phyloP scores from a whole-genome alignment of 2,329 filamentous ascomycete genomes.

The Zalaria obscura region DNA sequence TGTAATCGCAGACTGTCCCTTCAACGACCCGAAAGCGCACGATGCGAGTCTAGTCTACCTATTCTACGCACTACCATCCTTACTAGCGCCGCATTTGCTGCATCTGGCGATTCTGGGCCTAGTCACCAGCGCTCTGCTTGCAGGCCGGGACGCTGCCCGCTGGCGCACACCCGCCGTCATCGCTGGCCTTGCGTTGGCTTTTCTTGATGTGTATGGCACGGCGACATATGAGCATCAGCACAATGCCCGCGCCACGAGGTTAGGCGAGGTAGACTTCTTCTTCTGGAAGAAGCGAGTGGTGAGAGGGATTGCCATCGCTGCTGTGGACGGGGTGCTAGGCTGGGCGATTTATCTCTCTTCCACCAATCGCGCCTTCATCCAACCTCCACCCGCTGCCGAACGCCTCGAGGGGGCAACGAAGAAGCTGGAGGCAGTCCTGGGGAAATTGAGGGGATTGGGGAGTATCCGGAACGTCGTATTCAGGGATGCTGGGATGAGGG shows the following conservation, averaged over 20 bases:
- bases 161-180: slow-evolving; percentile 64
- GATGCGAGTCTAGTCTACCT: slow-evolving; percentile 52
- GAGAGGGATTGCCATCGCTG: slow-evolving; percentile 49
- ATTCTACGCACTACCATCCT: slow-evolving; percentile 61
- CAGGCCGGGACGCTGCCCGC: slow-evolving; percentile 45
- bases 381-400: slow-evolving; percentile 46
- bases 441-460: slow-evolving; percentile 57
- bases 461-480: slow-evolving; percentile 69
- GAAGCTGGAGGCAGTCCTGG: slow-evolving; percentile 43
- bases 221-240: slow-evolving; percentile 49
- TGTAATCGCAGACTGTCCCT: slow-evolving; percentile 57
- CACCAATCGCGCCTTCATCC: slow-evolving; percentile 65
- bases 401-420: slow-evolving; percentile 48
- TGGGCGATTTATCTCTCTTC: slow-evolving; percentile 58
- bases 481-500: slow-evolving; percentile 57
- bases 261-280: slow-evolving; percentile 51
- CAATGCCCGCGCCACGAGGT: slow-evolving; percentile 47
- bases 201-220: slow-evolving; percentile 52
- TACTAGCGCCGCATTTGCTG: slow-evolving; percentile 63
- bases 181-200: slow-evolving; percentile 41
- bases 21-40: slow-evolving; percentile 32
- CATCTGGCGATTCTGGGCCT: slow-evolving; percentile 62
- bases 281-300: slow-evolving; percentile 54
- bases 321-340: slow-evolving; percentile 50
- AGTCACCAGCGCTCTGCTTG: slow-evolving; percentile 54